Conservation (phyloP, 257 asterid genomes). For the Nicotiana benthamiana region DNA sequence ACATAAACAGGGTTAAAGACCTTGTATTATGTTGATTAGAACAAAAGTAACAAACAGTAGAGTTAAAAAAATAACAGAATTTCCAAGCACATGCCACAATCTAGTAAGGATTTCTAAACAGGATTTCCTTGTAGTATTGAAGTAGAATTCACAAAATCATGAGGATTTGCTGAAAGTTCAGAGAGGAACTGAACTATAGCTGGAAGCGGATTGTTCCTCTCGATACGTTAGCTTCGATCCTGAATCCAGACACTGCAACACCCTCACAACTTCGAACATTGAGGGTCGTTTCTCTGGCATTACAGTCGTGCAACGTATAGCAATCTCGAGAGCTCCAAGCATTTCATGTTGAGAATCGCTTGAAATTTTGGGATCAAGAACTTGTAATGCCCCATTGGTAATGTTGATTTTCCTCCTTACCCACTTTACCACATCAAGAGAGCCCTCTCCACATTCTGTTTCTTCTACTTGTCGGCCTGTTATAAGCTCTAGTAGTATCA, state of each 20-base stretch:
- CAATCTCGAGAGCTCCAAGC: slow-evolving; percentile 61
- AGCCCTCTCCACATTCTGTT: slow-evolving; percentile 21
- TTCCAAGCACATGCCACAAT: not conserved
- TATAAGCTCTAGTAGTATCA: slow-evolving; percentile 61
- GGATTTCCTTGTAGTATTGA: not conserved
- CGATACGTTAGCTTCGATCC: slow-evolving; percentile 20
- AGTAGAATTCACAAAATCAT: slow-evolving; percentile 13
- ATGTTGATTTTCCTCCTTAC: slow-evolving; percentile 82
- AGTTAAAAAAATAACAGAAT: not conserved
- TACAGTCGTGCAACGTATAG: slow-evolving; percentile 51
- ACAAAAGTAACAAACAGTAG: not conserved
- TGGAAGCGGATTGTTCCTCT: slow-evolving; percentile 16
- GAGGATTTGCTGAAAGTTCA: slow-evolving; percentile 17
- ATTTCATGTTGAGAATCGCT: slow-evolving; percentile 38
- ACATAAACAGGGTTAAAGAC: not conserved
- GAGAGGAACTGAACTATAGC: slow-evolving; percentile 33
- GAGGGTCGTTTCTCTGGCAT: slow-evolving; percentile 75
- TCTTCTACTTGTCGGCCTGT: slow-evolving; percentile 58
- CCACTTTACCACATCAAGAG: slow-evolving; percentile 63
- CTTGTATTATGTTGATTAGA: not conserved
- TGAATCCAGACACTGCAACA: slow-evolving; percentile 40
- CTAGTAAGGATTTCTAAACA: too few relatives aligned
- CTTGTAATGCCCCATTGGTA: slow-evolving; percentile 43
- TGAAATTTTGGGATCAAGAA: slow-evolving; percentile 58
- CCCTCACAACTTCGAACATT: slow-evolving; percentile 48